A percentile compares a stretch with the other conserved stretches of the same genome.
Conservation (phyloP, 2,329 filamentous ascomycete species). For the Cryphonectria naterciae region DNA sequence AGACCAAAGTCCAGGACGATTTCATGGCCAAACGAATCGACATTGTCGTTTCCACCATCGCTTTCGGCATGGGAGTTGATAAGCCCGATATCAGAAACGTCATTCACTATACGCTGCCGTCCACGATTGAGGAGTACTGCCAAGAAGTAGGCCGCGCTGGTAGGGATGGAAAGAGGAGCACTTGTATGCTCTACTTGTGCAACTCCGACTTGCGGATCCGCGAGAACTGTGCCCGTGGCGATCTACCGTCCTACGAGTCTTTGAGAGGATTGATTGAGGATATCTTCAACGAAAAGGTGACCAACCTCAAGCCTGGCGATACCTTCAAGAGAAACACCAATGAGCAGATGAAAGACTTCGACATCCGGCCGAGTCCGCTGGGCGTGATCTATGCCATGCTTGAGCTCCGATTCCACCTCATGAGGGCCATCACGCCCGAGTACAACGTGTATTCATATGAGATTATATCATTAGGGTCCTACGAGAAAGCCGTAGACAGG, state of each 20-base stretch:
- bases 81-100: constrained; percentile 60
- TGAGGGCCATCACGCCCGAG: constrained; percentile 60
- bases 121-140: constrained; percentile 59
- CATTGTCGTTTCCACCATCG: constrained; percentile 60
- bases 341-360: constrained; percentile 52
- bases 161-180: constrained; percentile 55
- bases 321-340: constrained; percentile 52
- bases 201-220: constrained; percentile 60
- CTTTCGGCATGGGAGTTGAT: constrained; percentile 65
- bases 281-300: constrained; percentile 48
- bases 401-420: constrained; percentile 60
- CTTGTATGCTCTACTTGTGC: constrained; percentile 62
- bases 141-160: constrained; percentile 62
- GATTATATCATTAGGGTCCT: constrained; percentile 34
- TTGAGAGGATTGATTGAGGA: constrained; percentile 53
- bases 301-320: constrained; percentile 41
- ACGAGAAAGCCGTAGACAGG: constrained; percentile 37
- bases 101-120: constrained; percentile 55
- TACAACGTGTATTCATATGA: constrained; percentile 61
- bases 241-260: constrained; percentile 58
- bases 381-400: constrained; percentile 62
- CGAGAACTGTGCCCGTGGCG: constrained; percentile 63
- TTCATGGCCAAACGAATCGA: constrained; percentile 52
- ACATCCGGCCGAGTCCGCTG: constrained; percentile 56
- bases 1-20: constrained; percentile 52